A percentile compares a stretch with the other conserved stretches of the same genome.
phyloP scores from a whole-genome alignment of 2,329 filamentous ascomycete genomes.

The Tolypocladium paradoxum region DNA sequence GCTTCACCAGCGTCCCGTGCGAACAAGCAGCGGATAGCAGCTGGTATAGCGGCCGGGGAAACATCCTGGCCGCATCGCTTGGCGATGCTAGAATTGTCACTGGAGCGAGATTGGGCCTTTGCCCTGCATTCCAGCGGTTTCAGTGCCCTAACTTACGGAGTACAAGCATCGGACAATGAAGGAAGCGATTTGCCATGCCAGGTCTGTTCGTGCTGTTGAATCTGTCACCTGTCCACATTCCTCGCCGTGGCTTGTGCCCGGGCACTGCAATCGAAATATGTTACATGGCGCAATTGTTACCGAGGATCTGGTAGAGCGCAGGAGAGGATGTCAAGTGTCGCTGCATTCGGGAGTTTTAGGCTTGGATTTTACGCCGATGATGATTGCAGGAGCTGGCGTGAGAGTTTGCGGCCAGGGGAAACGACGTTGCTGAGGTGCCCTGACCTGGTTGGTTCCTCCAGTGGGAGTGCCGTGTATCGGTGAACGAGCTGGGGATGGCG shows the following conservation, averaged over 20 bases:
- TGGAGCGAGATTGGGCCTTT: too few relatives aligned
- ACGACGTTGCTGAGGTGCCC: not conserved
- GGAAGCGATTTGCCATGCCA: not conserved
- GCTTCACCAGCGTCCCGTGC: not conserved
- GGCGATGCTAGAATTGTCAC: not conserved
- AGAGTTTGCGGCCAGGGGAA: slow-evolving; percentile 1
- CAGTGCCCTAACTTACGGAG: too few relatives aligned
- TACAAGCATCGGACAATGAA: not conserved
- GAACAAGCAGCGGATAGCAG: not conserved
- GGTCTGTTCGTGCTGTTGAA: not conserved
- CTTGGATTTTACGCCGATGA: not conserved
- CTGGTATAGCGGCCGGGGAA: not conserved
- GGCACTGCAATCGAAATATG: not conserved
- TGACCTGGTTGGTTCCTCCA: not conserved
- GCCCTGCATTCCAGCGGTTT: not conserved
- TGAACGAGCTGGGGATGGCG: not conserved
- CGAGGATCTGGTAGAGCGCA: not conserved
- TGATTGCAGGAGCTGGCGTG: not conserved
- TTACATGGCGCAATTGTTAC: not conserved
- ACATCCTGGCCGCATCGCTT: not conserved
- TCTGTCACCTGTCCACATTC: not conserved
- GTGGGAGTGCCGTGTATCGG: not conserved
- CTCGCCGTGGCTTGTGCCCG: not conserved
- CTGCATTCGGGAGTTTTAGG: not conserved
- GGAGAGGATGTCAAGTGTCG: not conserved